Conservation (phyloP, 2,329 filamentous ascomycete species). For the Geosmithia putterillii region DNA sequence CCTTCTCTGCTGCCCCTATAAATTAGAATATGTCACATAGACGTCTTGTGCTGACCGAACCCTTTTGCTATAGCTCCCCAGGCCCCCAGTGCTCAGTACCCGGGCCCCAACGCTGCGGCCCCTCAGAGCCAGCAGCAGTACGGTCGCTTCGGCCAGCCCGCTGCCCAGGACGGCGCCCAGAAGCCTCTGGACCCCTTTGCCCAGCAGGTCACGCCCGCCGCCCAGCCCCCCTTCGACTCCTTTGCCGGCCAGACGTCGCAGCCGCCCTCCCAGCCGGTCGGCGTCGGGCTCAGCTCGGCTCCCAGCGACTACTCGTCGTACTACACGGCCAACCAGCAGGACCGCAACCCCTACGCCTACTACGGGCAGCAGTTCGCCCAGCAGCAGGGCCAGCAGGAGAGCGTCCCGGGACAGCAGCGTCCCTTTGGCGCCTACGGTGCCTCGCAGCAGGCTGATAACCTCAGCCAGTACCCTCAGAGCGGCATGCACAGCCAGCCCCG, state of each 20-base stretch:
- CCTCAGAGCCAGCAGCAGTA: slow-evolving; percentile 45
- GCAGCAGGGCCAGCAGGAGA: slow-evolving; percentile 58
- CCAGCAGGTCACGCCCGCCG: slow-evolving; percentile 49
- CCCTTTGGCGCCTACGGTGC: slow-evolving; percentile 64
- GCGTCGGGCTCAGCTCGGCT: slow-evolving; percentile 59
- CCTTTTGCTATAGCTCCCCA: not conserved
- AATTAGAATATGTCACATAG: too few species aligned
- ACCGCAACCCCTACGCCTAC: slow-evolving; percentile 67
- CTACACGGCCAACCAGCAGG: slow-evolving; percentile 64
- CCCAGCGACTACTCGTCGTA: slow-evolving; percentile 75
- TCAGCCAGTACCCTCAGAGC: slow-evolving; percentile 63
- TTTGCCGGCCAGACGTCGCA: slow-evolving; percentile 47
- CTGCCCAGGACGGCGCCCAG: slow-evolving; percentile 52
- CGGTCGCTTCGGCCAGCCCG: slow-evolving; percentile 54
- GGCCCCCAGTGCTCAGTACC: too few species aligned
- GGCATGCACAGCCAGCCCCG: slow-evolving; percentile 46
- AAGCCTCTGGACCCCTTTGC: slow-evolving; percentile 84
- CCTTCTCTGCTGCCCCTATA: slow-evolving; percentile 1
- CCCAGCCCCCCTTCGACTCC: slow-evolving; percentile 48
- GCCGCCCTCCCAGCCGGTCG: slow-evolving; percentile 44
- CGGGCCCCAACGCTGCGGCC: slow-evolving; percentile 1
- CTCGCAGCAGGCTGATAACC: slow-evolving; percentile 51
- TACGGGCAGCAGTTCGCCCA: slow-evolving; percentile 52
- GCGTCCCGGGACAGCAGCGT: slow-evolving; percentile 57
- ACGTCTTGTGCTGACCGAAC: too few species aligned